Evolutionary conservation across 2,329 filamentous ascomycete genomes (phyloP).

Genomic region (Monosporascus sp.): DNA sequence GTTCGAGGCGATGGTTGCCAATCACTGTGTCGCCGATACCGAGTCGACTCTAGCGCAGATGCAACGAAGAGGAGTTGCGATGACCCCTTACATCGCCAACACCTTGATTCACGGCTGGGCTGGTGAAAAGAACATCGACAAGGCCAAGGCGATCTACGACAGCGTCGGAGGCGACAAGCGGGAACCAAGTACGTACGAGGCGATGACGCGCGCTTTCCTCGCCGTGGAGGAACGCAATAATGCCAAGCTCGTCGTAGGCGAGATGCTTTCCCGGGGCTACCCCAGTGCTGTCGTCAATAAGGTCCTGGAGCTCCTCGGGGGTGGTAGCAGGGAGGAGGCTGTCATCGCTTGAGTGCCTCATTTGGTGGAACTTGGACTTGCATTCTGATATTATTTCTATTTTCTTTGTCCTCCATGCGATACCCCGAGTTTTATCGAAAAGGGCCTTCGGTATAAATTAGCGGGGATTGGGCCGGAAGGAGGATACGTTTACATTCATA

Average conservation of each 20-base stretch:
- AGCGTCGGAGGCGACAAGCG: conserved; percentile 72
- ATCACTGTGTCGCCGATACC: conserved; percentile 75
- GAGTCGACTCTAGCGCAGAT: conserved; percentile 72
- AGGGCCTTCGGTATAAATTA: conserved; percentile 14
- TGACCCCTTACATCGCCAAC: conserved; percentile 98
- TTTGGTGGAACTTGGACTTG: not conserved
- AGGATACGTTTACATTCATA: conserved; percentile 6
- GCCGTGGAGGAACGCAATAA: conserved; percentile 73
- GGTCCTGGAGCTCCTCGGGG: conserved; percentile 82
- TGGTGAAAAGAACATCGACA: conserved; percentile 71
- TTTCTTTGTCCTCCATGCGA: conserved; percentile 28
- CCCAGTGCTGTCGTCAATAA: conserved; percentile 89
- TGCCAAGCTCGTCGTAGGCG: conserved; percentile 75
- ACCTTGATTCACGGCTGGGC: conserved; percentile 98
- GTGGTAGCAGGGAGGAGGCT: conserved; percentile 40
- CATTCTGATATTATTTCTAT: conserved; percentile 11
- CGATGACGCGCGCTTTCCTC: conserved; percentile 92
- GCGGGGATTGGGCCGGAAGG: conserved; percentile 21
- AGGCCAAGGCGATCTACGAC: conserved; percentile 75
- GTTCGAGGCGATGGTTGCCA: conserved; percentile 96
- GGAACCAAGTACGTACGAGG: conserved; percentile 97
- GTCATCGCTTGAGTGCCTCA: conserved; percentile 12
- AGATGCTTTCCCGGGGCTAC: conserved; percentile 89
- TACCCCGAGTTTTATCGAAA: conserved; percentile 27
- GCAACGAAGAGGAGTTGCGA: conserved; percentile 66